phyloP scores from a whole-genome alignment of 1,284 basidiomycete genomes.

The Wallemia ichthyophaga region DNA sequence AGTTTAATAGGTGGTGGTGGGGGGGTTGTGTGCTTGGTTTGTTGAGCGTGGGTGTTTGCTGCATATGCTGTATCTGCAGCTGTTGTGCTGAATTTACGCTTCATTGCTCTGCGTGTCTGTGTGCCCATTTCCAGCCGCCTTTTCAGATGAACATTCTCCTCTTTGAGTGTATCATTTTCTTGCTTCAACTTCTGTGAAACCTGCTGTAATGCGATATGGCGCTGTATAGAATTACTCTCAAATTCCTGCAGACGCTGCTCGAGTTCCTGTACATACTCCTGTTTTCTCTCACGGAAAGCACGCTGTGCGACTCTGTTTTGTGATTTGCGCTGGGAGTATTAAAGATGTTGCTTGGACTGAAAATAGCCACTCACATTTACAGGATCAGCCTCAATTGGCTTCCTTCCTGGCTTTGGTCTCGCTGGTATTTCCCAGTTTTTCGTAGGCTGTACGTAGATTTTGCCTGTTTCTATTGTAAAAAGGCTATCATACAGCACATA shows the following conservation, averaged over 20 bases:
- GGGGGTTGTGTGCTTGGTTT: not conserved
- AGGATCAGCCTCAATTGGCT: not conserved
- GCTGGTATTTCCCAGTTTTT: not conserved
- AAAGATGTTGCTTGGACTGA: not conserved
- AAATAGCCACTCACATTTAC: not conserved
- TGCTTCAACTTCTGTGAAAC: not conserved
- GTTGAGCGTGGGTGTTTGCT: too few species aligned
- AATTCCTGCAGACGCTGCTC: not conserved
- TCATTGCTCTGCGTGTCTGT: not conserved
- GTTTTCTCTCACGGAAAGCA: not conserved
- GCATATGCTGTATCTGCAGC: too few species aligned
- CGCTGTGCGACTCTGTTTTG: not conserved
- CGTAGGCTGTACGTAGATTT: not conserved
- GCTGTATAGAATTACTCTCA: not conserved
- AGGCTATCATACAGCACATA: not conserved
- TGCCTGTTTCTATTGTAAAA: not conserved
- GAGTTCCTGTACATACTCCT: not conserved
- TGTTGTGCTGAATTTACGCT: not conserved
- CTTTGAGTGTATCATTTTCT: not conserved
- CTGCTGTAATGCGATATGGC: not conserved
- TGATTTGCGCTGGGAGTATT: not conserved
- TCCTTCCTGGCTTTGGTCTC: not conserved
- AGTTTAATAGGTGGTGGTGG: not conserved
- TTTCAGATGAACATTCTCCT: not conserved
- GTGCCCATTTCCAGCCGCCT: too few species aligned